phyloP scores from a whole-genome alignment of 176 grass and related monocot genomes.

The Ensete glaucum region DNA sequence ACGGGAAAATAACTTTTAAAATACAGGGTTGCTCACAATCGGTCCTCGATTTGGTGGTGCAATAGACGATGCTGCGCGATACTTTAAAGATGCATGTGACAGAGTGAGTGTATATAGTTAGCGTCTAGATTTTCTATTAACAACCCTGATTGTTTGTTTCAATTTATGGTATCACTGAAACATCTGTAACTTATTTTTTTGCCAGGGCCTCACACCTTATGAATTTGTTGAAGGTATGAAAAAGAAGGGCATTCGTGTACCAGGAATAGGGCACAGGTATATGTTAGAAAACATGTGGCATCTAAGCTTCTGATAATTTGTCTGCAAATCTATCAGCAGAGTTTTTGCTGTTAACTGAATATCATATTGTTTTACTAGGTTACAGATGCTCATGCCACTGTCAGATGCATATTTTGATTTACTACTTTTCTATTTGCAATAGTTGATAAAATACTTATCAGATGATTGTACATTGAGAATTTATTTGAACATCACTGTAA shows the following conservation, averaged over 20 bases:
- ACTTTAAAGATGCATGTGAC: slow-evolving; percentile 95
- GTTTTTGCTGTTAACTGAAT: background rate
- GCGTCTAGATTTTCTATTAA: slow-evolving; percentile 4
- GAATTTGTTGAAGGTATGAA: slow-evolving; percentile 98
- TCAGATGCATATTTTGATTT: slow-evolving; percentile 6
- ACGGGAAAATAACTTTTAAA: slow-evolving; percentile 10
- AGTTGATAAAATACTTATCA: background rate
- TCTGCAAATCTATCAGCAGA: background rate
- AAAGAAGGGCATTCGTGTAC: slow-evolving; percentile 96
- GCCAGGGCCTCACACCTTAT: slow-evolving; percentile 69
- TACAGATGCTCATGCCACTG: background rate
- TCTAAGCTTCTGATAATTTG: background rate
- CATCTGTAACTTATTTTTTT: background rate
- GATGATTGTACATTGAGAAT: background rate
- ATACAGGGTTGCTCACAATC: slow-evolving; percentile 76
- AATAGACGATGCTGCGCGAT: slow-evolving; percentile 93
- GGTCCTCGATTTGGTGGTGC: slow-evolving; percentile 91
- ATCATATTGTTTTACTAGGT: background rate
- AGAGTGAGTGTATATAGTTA: slow-evolving; percentile 32
- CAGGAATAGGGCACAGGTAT: slow-evolving; percentile 97
- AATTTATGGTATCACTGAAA: slow-evolving; percentile 3
- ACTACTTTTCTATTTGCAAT: background rate
- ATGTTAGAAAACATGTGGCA: background rate
- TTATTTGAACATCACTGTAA: background rate
- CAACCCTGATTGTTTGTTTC: slow-evolving; percentile 3